phyloP scores from a whole-genome alignment of 169 alveolate genomes.

The Cryptosporidium bovis region DNA sequence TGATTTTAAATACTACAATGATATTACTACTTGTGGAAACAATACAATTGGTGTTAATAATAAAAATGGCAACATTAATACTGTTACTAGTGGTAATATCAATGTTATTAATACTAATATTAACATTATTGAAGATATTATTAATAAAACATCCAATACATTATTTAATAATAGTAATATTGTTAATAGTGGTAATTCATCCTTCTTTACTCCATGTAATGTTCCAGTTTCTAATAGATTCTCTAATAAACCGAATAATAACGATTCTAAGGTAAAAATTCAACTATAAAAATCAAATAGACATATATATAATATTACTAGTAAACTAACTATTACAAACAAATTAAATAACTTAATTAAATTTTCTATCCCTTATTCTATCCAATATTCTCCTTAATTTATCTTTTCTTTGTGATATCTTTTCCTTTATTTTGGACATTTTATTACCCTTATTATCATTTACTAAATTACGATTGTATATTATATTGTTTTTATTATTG shows the following conservation, averaged over 20 bases:
- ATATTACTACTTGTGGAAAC: not conserved
- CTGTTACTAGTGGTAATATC: not conserved
- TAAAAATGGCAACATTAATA: not conserved
- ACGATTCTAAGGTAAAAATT: slow-evolving; percentile 35
- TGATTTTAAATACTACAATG: not conserved
- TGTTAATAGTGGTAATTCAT: not conserved
- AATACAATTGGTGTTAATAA: too few relatives aligned
- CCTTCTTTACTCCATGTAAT: slow-evolving; percentile 26
- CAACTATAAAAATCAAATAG: slow-evolving; percentile 8
- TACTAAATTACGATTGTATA: not conserved
- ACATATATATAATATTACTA: not conserved
- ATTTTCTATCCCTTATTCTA: not conserved
- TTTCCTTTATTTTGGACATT: not conserved
- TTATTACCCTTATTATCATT: not conserved
- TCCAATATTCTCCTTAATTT: not conserved
- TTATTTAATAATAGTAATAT: not conserved
- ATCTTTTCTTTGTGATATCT: not conserved
- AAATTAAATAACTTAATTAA: too few relatives aligned
- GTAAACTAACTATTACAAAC: too few relatives aligned
- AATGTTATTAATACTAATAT: not conserved
- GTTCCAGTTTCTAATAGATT: slow-evolving; percentile 55
- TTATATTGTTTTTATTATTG: not conserved
- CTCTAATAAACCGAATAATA: slow-evolving; percentile 43
- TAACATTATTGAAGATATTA: not conserved
- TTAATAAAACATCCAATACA: too few relatives aligned